Conservation (phyloP, 192 early-diverging fungal species). For the Rhizophagus sp. region DNA sequence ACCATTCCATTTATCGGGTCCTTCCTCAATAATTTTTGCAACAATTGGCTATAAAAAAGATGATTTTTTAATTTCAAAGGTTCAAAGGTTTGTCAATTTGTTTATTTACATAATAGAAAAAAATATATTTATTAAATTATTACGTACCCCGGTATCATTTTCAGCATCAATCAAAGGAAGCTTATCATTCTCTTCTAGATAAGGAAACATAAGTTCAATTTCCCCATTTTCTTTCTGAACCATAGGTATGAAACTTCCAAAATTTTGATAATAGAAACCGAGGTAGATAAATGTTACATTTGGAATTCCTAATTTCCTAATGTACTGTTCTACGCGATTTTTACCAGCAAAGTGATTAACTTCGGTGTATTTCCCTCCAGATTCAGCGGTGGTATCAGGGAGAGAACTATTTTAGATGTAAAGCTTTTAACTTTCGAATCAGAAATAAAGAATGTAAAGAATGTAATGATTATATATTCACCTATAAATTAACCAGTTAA, state of each 20-base stretch:
- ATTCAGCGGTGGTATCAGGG: not conserved
- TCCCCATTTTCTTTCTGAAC: not conserved
- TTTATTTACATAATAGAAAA: not conserved
- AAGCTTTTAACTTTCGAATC: too few relatives aligned
- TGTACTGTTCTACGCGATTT: slow-evolving; percentile 7
- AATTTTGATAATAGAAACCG: not conserved
- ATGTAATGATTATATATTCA: too few relatives aligned
- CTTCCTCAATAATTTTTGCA: slow-evolving; percentile 21
- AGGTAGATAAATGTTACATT: slow-evolving; percentile 11
- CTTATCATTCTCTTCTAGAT: not conserved
- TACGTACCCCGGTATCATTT: not conserved
- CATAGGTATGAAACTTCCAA: not conserved
- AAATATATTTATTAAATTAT: not conserved
- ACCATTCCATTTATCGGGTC: slow-evolving; percentile 7
- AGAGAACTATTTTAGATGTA: not conserved
- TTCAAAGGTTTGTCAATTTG: too few relatives aligned
- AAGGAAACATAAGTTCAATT: not conserved
- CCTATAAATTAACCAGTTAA: slow-evolving; percentile 6
- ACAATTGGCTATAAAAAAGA: not conserved
- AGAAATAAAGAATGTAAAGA: too few relatives aligned
- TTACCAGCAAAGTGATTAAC: not conserved
- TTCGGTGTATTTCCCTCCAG: not conserved
- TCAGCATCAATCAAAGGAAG: not conserved
- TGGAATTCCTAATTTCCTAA: slow-evolving; percentile 6
- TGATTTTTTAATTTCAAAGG: too few relatives aligned